A percentile compares a stretch with the other conserved stretches of the same genome.
phyloP scores from a whole-genome alignment of 495 filamentous ascomycete genomes.

The Hypoxylon crocopeplum region DNA sequence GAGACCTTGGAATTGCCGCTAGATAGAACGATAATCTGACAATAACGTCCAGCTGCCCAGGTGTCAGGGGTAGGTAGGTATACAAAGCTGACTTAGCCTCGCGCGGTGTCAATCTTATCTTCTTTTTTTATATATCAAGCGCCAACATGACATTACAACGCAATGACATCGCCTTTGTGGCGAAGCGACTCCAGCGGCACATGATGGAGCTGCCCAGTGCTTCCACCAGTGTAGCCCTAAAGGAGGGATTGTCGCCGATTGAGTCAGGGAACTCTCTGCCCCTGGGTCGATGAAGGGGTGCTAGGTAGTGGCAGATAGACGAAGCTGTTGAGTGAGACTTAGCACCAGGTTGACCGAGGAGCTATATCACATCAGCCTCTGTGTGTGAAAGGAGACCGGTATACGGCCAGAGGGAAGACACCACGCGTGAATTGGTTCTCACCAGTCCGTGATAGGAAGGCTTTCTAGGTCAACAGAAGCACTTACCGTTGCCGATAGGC shows the following conservation, averaged over 20 bases:
- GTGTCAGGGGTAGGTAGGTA: too few relatives aligned
- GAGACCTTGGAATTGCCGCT: slow-evolving; percentile 4
- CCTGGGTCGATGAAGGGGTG: slow-evolving; percentile 43
- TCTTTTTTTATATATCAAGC: slow-evolving; percentile 12
- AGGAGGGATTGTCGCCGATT: slow-evolving; percentile 69
- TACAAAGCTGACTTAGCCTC: too few relatives aligned
- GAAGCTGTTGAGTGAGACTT: slow-evolving; percentile 21
- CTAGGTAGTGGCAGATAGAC: slow-evolving; percentile 9
- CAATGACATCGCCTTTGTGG: slow-evolving; percentile 35
- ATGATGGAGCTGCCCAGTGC: slow-evolving; percentile 40
- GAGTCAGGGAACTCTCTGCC: slow-evolving; percentile 45
- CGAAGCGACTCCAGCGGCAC: slow-evolving; percentile 43
- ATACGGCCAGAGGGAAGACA: neutral
- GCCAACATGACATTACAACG: slow-evolving; percentile 39
- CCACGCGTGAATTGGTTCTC: slow-evolving; percentile 6
- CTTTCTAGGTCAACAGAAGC: too few relatives aligned
- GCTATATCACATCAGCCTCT: slow-evolving; percentile 31
- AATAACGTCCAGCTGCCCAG: too few relatives aligned
- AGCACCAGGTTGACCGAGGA: slow-evolving; percentile 37
- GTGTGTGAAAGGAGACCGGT: neutral
- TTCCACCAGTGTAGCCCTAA: slow-evolving; percentile 72
- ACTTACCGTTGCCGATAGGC: too few relatives aligned
- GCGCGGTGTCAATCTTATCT: slow-evolving; percentile 10
- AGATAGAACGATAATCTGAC: slow-evolving; percentile 22
- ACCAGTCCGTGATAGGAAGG: too few relatives aligned